Evolutionary conservation across 805 yeast genomes (phyloP).

Genomic region (Candida gorgasii): DNA sequence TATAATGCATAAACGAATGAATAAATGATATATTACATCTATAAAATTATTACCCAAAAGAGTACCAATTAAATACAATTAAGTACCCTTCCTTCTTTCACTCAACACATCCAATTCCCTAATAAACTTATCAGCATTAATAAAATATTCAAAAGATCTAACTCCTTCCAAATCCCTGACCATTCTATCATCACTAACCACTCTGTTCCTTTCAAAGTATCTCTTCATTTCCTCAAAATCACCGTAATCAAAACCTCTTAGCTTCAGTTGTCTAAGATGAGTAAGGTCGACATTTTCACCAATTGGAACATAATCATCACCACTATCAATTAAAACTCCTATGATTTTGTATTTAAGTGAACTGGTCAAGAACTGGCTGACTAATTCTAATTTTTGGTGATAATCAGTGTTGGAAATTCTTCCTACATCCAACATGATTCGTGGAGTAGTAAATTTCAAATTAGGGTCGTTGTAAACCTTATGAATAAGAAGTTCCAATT

Average conservation of each 20-base stretch:
- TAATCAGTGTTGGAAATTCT: slow-evolving; percentile 20
- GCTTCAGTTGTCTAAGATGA: neutral
- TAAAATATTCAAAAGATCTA: slow-evolving; percentile 17
- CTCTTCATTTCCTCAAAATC: slow-evolving; percentile 13
- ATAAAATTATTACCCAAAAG: no score
- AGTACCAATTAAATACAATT: no score
- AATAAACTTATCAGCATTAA: slow-evolving; percentile 27
- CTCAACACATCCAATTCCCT: slow-evolving; percentile 20
- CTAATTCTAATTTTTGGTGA: slow-evolving; percentile 13
- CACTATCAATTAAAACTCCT: slow-evolving; percentile 44
- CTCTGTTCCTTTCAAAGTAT: slow-evolving; percentile 19
- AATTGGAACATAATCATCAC: slow-evolving; percentile 31
- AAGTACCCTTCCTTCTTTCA: slow-evolving; percentile 11
- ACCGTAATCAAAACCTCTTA: neutral
- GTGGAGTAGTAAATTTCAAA: slow-evolving; percentile 17
- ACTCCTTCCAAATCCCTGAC: neutral
- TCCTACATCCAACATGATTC: slow-evolving; percentile 32
- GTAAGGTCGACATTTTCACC: slow-evolving; percentile 10
- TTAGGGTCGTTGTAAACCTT: slow-evolving; percentile 20
- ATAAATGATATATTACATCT: no score
- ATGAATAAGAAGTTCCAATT: slow-evolving; percentile 16
- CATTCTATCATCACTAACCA: slow-evolving; percentile 4
- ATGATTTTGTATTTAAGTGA: slow-evolving; percentile 22
- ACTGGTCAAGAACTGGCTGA: slow-evolving; percentile 19
- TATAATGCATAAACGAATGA: no score